Percentiles rank a stretch among this genome's conserved stretches.
Conservation (phyloP, 2,329 filamentous ascomycete species). For the Colletotrichum ledebouriae region DNA sequence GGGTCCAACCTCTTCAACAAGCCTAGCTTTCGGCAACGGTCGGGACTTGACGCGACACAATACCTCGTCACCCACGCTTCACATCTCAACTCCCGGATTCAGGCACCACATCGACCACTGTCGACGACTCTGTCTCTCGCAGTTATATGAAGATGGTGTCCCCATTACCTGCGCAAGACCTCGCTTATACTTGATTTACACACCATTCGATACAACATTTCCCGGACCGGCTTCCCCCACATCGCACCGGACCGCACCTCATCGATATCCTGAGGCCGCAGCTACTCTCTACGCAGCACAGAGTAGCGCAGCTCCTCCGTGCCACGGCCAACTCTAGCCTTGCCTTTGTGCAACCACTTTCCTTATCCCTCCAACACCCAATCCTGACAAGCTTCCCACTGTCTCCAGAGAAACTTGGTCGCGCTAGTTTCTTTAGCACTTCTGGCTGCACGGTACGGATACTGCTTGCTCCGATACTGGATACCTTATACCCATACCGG, state of each 20-base stretch:
- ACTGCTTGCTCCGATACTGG: slow-evolving; percentile 24
- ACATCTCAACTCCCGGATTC: not conserved
- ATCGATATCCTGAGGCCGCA: slow-evolving; percentile 9
- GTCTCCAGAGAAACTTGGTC: slow-evolving; percentile 29
- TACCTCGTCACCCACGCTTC: not conserved
- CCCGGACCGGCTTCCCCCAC: not conserved
- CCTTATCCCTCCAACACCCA: slow-evolving; percentile 25
- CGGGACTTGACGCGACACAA: not conserved
- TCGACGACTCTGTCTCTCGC: not conserved
- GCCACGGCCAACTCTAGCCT: slow-evolving; percentile 29
- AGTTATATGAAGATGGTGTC: slow-evolving; percentile 3
- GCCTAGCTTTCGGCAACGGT: slow-evolving; percentile 21
- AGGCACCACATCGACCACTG: not conserved
- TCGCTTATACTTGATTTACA: slow-evolving; percentile 17
- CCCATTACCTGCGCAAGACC: slow-evolving; percentile 7
- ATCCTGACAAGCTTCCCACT: slow-evolving; percentile 18
- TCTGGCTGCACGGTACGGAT: slow-evolving; percentile 36
- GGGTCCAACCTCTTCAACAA: slow-evolving; percentile 26
- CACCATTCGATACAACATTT: not conserved
- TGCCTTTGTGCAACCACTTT: slow-evolving; percentile 36
- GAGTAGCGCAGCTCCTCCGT: slow-evolving; percentile 3
- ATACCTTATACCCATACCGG: slow-evolving; percentile 22
- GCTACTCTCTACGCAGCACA: slow-evolving; percentile 3
- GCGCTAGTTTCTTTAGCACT: slow-evolving; percentile 27
- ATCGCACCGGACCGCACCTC: not conserved